Base-by-base conservation (phyloP, 257 asterid species). In the Nemophila menziesii region DNA sequence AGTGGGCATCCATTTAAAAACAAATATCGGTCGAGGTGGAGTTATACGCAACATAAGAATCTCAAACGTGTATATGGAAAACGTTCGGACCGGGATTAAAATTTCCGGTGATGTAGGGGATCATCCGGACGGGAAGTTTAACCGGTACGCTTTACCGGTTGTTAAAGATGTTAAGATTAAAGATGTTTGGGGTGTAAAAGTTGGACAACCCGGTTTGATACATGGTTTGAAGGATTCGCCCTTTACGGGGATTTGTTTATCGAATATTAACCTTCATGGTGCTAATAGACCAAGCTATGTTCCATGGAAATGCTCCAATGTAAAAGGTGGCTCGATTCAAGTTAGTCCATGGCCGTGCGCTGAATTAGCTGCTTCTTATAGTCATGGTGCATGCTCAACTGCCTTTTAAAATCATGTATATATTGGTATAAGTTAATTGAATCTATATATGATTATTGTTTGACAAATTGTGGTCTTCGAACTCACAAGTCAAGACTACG, bases 341-440 rank as follows among this genome's bases (percentile, higher is more conserved):
- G 98, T 89, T 42, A 89, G 92, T 74, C 98, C 98, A 5, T 80
- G 71, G 84, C 84, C 95, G 0, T 89, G 98, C 24, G 47, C 80
- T 6, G 77, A 80, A 49, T 82, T 87, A 43, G 62, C 75, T 22
- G 58, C 3, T 29, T 13, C 66, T 54, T 47, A 57, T 29, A 67
- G 42, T 47, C 74, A 52, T 18, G 89, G 78, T 22, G 67, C 67
- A 4, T 87, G 97, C 77, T 69, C 81, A 8, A 60, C 68, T 55
- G 55, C 60, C 43, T 71, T 67, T 17, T 73, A 29, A 33, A 58
- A 50, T 23, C 53, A 29, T 29, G 36, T 29, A 29, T n/a, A n/a
- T n/a, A n/a, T n/a, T n/a, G n/a, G n/a, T n/a, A n/a, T n/a, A n/a
- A n/a, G n/a, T n/a, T n/a, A n/a, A n/a, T n/a, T n/a, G n/a, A n/a